These are phyloP conservation scores for Alloteropsis semialata DNA, from an alignment of 176 grass and related monocot species.

Conservation along the genomic window DNA sequence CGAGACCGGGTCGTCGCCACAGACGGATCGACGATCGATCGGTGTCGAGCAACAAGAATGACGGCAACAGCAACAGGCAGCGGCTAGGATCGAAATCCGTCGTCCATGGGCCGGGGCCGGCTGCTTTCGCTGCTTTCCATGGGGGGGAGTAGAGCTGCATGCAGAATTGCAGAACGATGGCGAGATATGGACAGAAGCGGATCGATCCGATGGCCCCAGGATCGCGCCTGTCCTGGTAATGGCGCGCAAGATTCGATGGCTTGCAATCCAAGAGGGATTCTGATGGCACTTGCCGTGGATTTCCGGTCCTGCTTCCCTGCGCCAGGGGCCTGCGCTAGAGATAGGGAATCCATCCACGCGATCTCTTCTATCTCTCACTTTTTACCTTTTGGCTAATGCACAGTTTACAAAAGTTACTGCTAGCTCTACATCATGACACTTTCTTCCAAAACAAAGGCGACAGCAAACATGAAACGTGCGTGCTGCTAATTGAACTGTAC, in stretches of 20 bases:
- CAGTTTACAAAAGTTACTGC: slow-evolving; percentile 15
- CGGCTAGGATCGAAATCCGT: too few relatives aligned
- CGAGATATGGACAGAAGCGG: slow-evolving; percentile 36
- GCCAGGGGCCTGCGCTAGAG: neutral
- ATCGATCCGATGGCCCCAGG: slow-evolving; percentile 36
- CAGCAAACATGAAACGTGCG: neutral
- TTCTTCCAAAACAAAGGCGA: too few relatives aligned
- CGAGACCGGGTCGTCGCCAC: neutral
- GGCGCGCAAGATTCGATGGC: slow-evolving; percentile 54
- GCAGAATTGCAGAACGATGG: slow-evolving; percentile 27
- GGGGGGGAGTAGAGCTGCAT: too few relatives aligned
- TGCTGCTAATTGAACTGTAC: neutral
- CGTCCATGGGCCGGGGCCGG: too few relatives aligned
- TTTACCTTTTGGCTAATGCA: slow-evolving; percentile 7
- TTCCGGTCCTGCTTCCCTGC: slow-evolving; percentile 26
- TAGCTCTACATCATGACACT: too few relatives aligned
- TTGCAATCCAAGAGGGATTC: slow-evolving; percentile 47
- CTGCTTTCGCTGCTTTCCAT: slow-evolving; percentile 44
- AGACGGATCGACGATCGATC: neutral
- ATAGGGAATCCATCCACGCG: slow-evolving; percentile 36
- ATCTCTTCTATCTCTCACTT: slow-evolving; percentile 10
- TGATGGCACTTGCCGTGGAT: slow-evolving; percentile 55
- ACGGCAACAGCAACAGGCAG: neutral
- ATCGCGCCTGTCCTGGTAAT: slow-evolving; percentile 52
- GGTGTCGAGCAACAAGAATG: neutral